phyloP scores from a whole-genome alignment of 352 stramenopile genomes.

The Pythium folliculosum region DNA sequence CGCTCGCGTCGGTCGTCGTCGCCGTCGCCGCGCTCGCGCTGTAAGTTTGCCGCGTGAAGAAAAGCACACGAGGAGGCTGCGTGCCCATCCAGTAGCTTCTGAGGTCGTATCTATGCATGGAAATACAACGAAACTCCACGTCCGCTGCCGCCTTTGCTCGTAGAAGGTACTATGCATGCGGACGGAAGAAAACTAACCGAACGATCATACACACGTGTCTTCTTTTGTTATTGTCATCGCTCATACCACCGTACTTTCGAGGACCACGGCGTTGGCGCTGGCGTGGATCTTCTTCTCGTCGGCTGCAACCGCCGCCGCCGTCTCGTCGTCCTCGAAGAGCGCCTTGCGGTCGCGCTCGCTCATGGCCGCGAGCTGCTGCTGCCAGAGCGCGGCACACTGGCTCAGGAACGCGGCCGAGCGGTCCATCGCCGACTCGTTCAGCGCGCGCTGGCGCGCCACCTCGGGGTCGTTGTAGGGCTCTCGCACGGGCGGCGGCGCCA shows the following conservation, averaged over 20 bases:
- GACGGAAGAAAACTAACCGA: too few relatives aligned
- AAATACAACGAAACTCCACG: conserved; percentile 1
- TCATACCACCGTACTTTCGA: conserved; percentile 12
- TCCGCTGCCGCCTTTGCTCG: too few relatives aligned
- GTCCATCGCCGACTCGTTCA: conserved; percentile 23
- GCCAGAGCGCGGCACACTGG: conserved; percentile 36
- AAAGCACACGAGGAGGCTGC: too few relatives aligned
- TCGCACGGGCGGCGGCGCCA: not conserved
- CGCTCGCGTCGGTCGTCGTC: not conserved
- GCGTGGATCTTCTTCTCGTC: too few relatives aligned
- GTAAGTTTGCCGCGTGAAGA: conserved; percentile 2
- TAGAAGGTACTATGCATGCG: too few relatives aligned
- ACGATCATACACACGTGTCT: not conserved
- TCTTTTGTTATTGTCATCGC: not conserved
- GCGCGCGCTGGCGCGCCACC: conserved; percentile 3
- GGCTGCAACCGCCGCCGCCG: too few relatives aligned
- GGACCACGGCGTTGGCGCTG: not conserved
- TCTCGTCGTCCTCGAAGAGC: not conserved
- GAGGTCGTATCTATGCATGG: conserved; percentile 16
- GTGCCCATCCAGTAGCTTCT: too few relatives aligned
- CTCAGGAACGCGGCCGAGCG: conserved; percentile 30
- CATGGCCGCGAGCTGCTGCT: conserved; percentile 29
- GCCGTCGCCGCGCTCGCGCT: conserved; percentile 6
- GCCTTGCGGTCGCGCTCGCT: conserved; percentile 1
- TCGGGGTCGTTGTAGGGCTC: conserved; percentile 12